Evolutionary conservation across 2,329 filamentous ascomycete species (phyloP).

Genomic region (Alternaria brassicae): DNA sequence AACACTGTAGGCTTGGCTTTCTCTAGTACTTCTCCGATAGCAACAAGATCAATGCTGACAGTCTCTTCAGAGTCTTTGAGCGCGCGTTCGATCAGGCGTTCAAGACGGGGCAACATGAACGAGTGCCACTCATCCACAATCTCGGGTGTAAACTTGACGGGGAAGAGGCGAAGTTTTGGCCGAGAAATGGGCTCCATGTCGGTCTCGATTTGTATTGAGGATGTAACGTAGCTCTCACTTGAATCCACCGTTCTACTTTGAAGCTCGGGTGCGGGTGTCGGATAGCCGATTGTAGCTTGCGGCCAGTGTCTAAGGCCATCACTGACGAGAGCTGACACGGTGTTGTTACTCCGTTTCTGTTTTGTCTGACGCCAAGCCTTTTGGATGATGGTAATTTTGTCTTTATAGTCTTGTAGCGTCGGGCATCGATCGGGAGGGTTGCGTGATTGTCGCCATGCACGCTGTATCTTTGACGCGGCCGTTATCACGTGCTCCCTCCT

Average conservation of each 20-base stretch:
- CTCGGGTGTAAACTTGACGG: conserved; percentile 64
- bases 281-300: conserved; percentile 43
- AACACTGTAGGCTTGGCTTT: conserved; percentile 75
- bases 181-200: conserved; percentile 35
- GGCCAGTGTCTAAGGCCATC: conserved; percentile 45
- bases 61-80: conserved; percentile 78
- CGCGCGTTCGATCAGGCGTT: conserved; percentile 72
- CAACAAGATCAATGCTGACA: conserved; percentile 78
- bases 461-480: conserved; percentile 47
- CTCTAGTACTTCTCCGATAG: conserved; percentile 72
- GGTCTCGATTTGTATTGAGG: conserved; percentile 46
- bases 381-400: conserved; percentile 49
- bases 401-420: conserved; percentile 48
- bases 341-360: conserved; percentile 36
- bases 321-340: conserved; percentile 42
- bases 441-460: conserved; percentile 44
- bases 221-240: conserved; percentile 35
- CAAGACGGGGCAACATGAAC: conserved; percentile 74
- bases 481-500: conserved; percentile 36
- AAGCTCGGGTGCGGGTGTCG: conserved; percentile 43
- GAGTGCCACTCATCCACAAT: conserved; percentile 75
- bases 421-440: conserved; percentile 18
- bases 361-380: conserved; percentile 49
- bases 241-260: conserved; percentile 26
- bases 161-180: conserved; percentile 50